These are phyloP conservation scores for Cytospora schulzeri DNA, from an alignment of 2,329 filamentous ascomycete genomes.

Conservation along the genomic window DNA sequence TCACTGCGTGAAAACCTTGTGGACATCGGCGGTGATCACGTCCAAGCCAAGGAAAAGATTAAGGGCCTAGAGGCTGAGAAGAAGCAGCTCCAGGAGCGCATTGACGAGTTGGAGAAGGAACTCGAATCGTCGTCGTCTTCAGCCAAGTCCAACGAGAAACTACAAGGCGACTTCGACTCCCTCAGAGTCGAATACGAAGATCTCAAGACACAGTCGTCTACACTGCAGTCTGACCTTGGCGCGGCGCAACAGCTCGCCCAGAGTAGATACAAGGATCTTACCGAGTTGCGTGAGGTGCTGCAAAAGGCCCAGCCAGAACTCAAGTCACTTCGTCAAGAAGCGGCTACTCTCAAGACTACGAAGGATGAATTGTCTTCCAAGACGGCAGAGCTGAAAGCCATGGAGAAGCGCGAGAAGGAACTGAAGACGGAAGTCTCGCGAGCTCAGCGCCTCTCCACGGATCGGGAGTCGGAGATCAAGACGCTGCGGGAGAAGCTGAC, in stretches of 20 bases:
- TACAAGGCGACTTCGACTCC: constrained; percentile 62
- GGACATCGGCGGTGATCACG: constrained; percentile 78
- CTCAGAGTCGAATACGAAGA: constrained; percentile 62
- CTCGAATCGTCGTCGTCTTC: constrained; percentile 46
- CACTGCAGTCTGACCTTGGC: constrained; percentile 78
- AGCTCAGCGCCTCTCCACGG: constrained; percentile 69
- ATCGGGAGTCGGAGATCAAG: constrained; percentile 78
- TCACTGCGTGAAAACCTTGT: constrained; percentile 78
- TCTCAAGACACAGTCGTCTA: constrained; percentile 68
- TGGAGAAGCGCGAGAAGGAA: constrained; percentile 83
- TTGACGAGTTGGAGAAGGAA: constrained; percentile 72
- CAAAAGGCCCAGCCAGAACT: constrained; percentile 88
- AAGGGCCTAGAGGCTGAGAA: constrained; percentile 74
- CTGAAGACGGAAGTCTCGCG: constrained; percentile 72
- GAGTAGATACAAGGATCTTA: constrained; percentile 83
- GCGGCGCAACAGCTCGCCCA: constrained; percentile 86
- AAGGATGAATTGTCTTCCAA: constrained; percentile 72
- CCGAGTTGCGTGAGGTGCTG: constrained; percentile 75
- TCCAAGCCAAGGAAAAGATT: constrained; percentile 76
- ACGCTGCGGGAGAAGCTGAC: constrained; percentile 76
- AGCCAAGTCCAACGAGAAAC: constrained; percentile 51
- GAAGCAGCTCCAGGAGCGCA: constrained; percentile 61
- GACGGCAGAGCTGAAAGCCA: constrained; percentile 64
- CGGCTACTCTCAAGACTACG: constrained; percentile 69
- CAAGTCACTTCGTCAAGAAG: constrained; percentile 75